Evolutionary conservation across 768 basidiomycete genomes (phyloP), one percentile per base, ranked within the genome.

Genomic region (Rossbeevera mucosa): DNA sequence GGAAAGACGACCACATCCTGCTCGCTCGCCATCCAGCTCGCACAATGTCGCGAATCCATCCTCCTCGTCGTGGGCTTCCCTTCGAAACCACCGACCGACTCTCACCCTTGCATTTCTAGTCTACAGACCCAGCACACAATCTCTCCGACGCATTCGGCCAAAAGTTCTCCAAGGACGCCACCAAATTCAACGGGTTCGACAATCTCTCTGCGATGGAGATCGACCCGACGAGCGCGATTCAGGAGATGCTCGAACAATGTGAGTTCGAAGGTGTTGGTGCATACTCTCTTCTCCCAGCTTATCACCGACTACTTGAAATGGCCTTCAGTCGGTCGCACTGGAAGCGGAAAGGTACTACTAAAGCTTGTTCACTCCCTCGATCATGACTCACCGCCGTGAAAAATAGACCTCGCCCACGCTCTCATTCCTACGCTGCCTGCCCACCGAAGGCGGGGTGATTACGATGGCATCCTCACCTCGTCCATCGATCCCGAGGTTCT

Each of bases 171-270:
- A 98, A 98, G 66, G 96, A 99, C 68, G 96, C 96, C 29, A 98
- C 94, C 7, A 91, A 90, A 71, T 95, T 98, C 48, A 96, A 95
- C 64, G 96, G 96, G 8, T 97, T 97, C 62, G 84, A 90, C 54
- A 99, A 99, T 74, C 81, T 99, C 41, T 95, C 71, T 65, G 96
- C 96, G 4, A 99, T 99, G 96, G 96, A 99, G 72, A 99, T 99
- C 68, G 96, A 99, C 72, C 96, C 96, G 7, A 95, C 91, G 44
- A 93, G 93, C 62, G 86, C 93, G 24, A 90, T 99, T 58, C 95
- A 98, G 71, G 95, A 98, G 74, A 97, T 99, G 95, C 90, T 98
- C 30, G 96, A 99, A 63, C 86, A 90, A 65, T 94, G 94, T 96
- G 62, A 47, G 36, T 0, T 14, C 82, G 44, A n/a, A n/a, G 54